Percentiles rank a stretch among this genome's conserved stretches.
phyloP scores from a whole-genome alignment of 345 rosid genomes.

The Theobroma cacao region DNA sequence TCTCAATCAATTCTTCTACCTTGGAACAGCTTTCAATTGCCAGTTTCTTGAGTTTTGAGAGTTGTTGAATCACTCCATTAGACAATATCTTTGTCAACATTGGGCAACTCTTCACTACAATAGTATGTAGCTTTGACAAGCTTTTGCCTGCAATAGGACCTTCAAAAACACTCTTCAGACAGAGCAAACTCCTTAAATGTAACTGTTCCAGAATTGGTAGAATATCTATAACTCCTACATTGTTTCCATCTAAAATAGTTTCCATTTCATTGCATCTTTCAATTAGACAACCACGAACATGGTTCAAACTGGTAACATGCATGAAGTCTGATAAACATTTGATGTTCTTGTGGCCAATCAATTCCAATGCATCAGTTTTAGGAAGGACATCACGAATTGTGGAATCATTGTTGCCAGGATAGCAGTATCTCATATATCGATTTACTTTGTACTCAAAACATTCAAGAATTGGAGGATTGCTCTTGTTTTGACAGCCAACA shows the following conservation, averaged over 20 bases:
- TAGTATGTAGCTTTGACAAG: constrained; percentile 10
- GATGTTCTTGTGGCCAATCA: not conserved
- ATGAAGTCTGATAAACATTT: constrained; percentile 17
- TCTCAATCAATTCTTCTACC: constrained; percentile 20
- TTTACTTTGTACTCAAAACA: constrained; percentile 16
- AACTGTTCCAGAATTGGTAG: not conserved
- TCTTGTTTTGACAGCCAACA: constrained; percentile 19
- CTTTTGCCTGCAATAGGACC: constrained; percentile 20
- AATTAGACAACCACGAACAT: not conserved
- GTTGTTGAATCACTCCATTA: constrained; percentile 6
- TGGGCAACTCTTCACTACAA: constrained; percentile 14
- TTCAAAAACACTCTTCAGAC: constrained; percentile 15
- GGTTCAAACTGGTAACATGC: not conserved
- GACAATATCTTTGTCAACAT: constrained; percentile 16
- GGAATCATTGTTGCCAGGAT: not conserved
- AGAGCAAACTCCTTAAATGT: not conserved
- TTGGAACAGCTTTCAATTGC: constrained; percentile 22
- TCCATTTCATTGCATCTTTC: not conserved
- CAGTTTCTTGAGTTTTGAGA: constrained; percentile 18
- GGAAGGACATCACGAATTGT: constrained; percentile 9
- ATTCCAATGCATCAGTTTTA: constrained; percentile 13
- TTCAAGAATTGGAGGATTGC: constrained; percentile 16
- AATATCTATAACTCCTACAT: not conserved
- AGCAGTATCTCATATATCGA: constrained; percentile 24
- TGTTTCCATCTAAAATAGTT: not conserved